These are phyloP conservation scores for Pseudocercospora fijiensis DNA, from an alignment of 2,329 filamentous ascomycete genomes.

Conservation along the genomic window DNA sequence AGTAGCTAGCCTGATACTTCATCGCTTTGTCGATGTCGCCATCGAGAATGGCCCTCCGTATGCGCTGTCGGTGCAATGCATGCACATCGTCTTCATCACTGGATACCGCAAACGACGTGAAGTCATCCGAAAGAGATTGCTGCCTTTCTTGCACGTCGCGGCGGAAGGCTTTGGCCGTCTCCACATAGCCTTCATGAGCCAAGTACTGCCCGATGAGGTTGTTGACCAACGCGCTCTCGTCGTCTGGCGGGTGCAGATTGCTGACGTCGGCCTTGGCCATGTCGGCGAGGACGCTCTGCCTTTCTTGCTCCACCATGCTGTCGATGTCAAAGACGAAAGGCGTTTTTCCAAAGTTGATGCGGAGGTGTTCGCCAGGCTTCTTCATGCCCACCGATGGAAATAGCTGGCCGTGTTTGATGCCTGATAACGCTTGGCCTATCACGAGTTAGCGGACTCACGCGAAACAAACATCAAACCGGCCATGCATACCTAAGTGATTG, in stretches of 20 bases:
- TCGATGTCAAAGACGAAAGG: conserved; percentile 93
- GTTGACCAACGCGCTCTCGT: conserved; percentile 77
- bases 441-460: conserved; percentile 10
- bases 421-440: conserved; percentile 67
- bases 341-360: conserved; percentile 63
- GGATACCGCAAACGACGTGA: conserved; percentile 48
- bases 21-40: conserved; percentile 89
- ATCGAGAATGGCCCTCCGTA: conserved; percentile 81
- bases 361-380: conserved; percentile 59
- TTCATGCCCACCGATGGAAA: conserved; percentile 69
- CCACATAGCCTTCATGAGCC: conserved; percentile 91
- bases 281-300: conserved; percentile 57
- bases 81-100: conserved; percentile 56
- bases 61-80: conserved; percentile 78
- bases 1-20: conserved; percentile 75
- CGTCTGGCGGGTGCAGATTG: conserved; percentile 61
- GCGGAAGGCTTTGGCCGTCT: conserved; percentile 80
- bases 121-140: conserved; percentile 53
- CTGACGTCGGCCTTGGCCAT: conserved; percentile 62
- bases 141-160: conserved; percentile 73
- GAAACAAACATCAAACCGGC: neutral
- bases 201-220: conserved; percentile 83
- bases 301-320: conserved; percentile 70
- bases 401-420: conserved; percentile 60
- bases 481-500: conserved; percentile 52